A percentile compares a stretch with the other conserved stretches of the same genome.
These are phyloP conservation scores for Ascodesmis nigricans DNA, from an alignment of 495 filamentous ascomycete species.

Conservation along the genomic window DNA sequence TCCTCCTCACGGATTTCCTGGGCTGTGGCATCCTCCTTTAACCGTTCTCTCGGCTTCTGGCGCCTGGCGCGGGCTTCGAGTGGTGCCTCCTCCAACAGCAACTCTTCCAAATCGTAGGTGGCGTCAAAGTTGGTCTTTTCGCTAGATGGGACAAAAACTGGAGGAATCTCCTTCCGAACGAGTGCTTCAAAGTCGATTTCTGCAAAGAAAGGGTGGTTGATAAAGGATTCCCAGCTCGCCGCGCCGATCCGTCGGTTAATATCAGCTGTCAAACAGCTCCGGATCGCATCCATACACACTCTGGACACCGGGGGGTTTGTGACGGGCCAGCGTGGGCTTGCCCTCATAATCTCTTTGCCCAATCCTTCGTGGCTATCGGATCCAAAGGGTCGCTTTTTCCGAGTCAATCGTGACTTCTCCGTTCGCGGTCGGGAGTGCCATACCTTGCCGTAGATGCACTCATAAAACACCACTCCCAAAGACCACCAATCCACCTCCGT, in stretches of 20 bases:
- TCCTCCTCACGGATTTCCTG: conserved; percentile 91
- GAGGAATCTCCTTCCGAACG: conserved; percentile 72
- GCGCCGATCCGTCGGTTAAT: conserved; percentile 60
- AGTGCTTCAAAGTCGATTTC: conserved; percentile 66
- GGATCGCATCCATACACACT: conserved; percentile 66
- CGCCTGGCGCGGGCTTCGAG: conserved; percentile 76
- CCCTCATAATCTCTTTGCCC: conserved; percentile 60
- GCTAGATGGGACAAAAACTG: conserved; percentile 74
- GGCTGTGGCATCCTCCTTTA: conserved; percentile 85
- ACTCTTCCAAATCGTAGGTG: conserved; percentile 89
- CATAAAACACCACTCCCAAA: conserved; percentile 85
- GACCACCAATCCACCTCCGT: conserved; percentile 97
- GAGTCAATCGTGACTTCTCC: too few relatives aligned
- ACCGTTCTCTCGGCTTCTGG: conserved; percentile 74
- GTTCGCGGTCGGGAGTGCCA: too few relatives aligned
- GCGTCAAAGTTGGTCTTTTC: conserved; percentile 99
- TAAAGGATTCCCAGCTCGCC: conserved; percentile 56
- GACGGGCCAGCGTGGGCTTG: conserved; percentile 63
- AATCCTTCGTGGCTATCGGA: conserved; percentile 63
- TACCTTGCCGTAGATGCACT: conserved; percentile 98
- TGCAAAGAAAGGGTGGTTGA: conserved; percentile 70
- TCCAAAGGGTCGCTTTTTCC: conserved; percentile 61
- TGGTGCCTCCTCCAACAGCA: conserved; percentile 84
- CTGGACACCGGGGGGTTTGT: conserved; percentile 75
- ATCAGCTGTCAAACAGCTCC: conserved; percentile 59